Conservation (phyloP, 2,329 filamentous ascomycete species). For the Colletotrichum caudatum region DNA sequence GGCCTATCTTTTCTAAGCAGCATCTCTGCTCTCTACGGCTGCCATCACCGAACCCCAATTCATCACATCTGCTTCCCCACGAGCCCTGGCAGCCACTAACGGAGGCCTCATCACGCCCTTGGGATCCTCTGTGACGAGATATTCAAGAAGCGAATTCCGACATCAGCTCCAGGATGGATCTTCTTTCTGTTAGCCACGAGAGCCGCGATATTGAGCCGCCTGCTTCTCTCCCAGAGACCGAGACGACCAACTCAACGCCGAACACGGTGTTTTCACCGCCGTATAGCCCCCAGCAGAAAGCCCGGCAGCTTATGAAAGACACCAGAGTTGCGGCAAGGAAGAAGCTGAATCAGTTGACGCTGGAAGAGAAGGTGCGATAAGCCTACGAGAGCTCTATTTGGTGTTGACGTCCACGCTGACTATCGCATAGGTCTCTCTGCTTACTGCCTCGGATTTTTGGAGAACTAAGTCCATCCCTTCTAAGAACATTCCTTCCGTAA, state of each 20-base stretch:
- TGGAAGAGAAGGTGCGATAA: conserved; percentile 67
- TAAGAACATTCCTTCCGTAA: conserved; percentile 73
- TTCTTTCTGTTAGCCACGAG: conserved; percentile 16
- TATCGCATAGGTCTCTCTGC: conserved; percentile 63
- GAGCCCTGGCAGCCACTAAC: not conserved
- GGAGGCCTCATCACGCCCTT: not conserved
- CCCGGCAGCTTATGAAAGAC: conserved; percentile 50
- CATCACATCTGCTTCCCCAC: not conserved
- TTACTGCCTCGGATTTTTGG: conserved; percentile 77
- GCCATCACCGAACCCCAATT: not conserved
- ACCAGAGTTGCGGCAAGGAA: conserved; percentile 58
- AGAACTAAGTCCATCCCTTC: conserved; percentile 73
- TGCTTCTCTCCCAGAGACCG: conserved; percentile 30
- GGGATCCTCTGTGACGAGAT: too few species aligned
- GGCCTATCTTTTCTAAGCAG: conserved; percentile 18
- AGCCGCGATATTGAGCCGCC: conserved; percentile 50
- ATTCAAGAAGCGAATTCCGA: not conserved
- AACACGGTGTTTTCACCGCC: conserved; percentile 62
- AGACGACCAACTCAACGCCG: conserved; percentile 58
- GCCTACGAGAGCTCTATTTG: not conserved
- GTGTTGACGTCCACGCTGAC: not conserved
- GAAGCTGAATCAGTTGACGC: conserved; percentile 64
- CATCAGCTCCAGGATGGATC: conserved; percentile 19
- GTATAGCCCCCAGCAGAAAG: conserved; percentile 56
- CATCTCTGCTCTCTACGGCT: not conserved